Percentiles rank a stretch among this genome's conserved stretches.
These are phyloP conservation scores for Pseudonectria foliicola DNA, from an alignment of 2,329 filamentous ascomycete genomes.

Conservation along the genomic window DNA sequence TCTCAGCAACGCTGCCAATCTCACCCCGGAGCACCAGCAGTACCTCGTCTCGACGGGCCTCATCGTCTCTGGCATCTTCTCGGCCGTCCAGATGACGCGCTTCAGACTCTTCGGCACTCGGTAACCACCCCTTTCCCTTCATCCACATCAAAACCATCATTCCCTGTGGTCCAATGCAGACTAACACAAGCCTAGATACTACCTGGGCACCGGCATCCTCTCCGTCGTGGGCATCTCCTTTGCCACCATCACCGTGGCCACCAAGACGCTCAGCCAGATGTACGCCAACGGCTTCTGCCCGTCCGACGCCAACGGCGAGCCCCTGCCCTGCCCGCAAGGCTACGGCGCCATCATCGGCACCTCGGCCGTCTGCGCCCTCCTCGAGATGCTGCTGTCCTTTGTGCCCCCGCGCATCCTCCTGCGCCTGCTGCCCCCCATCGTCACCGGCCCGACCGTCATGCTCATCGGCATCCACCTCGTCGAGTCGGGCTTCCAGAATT, in stretches of 20 bases:
- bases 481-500: conserved; percentile 64
- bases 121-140: conserved; percentile 24
- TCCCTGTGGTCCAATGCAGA: too few relatives aligned
- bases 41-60: conserved; percentile 74
- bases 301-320: conserved; percentile 52
- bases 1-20: conserved; percentile 57
- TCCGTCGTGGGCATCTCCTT: conserved; percentile 61
- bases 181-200: conserved; percentile 43
- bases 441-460: conserved; percentile 64
- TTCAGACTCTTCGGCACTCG: conserved; percentile 64
- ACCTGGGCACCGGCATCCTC: conserved; percentile 70
- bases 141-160: neutral
- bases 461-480: conserved; percentile 71
- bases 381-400: conserved; percentile 71
- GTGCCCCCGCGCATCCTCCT: conserved; percentile 62
- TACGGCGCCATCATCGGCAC: conserved; percentile 71
- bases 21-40: conserved; percentile 53
- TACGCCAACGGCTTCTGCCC: conserved; percentile 65
- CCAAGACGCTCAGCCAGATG: conserved; percentile 68
- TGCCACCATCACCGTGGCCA: conserved; percentile 35
- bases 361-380: conserved; percentile 52
- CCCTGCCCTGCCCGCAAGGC: conserved; percentile 65
- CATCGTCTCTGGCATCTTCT: conserved; percentile 72
- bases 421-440: conserved; percentile 70
- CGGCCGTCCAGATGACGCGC: conserved; percentile 68